Percentiles rank a stretch among this genome's conserved stretches.
Conservation (phyloP, 2,329 filamentous ascomycete genomes). For the Cladorrhinum sp. region DNA sequence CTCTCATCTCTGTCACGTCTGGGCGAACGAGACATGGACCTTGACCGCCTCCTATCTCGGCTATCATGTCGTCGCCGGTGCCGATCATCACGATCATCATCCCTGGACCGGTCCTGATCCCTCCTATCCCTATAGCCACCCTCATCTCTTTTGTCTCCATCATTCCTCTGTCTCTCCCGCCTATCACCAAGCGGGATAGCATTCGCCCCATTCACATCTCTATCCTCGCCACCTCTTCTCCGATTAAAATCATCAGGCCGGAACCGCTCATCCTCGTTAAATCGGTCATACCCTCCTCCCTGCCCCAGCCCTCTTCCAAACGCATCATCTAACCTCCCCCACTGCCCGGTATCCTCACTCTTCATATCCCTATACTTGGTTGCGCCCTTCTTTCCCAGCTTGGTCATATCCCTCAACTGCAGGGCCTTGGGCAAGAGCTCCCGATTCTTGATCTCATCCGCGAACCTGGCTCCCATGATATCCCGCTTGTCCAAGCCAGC, state of each 20-base stretch:
- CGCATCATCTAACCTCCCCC: conserved; percentile 65
- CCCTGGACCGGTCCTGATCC: conserved; percentile 32
- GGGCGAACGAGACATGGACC: conserved; percentile 54
- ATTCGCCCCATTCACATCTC: conserved; percentile 61
- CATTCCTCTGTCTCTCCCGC: conserved; percentile 39
- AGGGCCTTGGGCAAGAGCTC: conserved; percentile 86
- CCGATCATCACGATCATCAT: conserved; percentile 24
- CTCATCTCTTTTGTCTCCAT: conserved; percentile 36
- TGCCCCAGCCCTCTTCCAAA: conserved; percentile 30
- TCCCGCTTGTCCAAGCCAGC: conserved; percentile 77
- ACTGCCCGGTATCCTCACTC: conserved; percentile 85
- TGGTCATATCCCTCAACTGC: conserved; percentile 90
- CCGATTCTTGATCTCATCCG: conserved; percentile 78
- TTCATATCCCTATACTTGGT: conserved; percentile 87
- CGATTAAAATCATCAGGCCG: conserved; percentile 53
- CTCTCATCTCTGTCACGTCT: conserved; percentile 45
- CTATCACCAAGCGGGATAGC: conserved; percentile 66
- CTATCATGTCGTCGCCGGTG: conserved; percentile 30
- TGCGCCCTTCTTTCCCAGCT: conserved; percentile 85
- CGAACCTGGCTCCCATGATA: conserved; percentile 79
- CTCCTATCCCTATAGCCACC: conserved; percentile 33
- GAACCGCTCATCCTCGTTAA: conserved; percentile 60
- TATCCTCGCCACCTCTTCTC: conserved; percentile 45
- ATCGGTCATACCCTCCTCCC: conserved; percentile 36
- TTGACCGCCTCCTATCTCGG: conserved; percentile 36